Evolutionary conservation across 1,139 yeast genomes (phyloP).

Genomic region (Ogataea hybrid): DNA sequence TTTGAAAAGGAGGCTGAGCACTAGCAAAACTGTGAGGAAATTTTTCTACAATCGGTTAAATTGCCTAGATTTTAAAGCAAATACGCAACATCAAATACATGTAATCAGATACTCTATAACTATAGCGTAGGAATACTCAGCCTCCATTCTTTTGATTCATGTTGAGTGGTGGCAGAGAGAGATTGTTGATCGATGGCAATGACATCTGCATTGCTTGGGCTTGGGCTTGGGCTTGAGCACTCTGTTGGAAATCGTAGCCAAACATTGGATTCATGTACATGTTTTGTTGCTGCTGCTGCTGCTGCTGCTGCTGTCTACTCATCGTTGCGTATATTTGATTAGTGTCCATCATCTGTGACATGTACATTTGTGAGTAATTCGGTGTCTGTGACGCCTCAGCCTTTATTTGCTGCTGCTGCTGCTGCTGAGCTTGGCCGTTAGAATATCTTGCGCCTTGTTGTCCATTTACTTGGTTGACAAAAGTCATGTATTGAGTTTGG

Average conservation of each 20-base stretch:
- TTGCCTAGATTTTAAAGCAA: not conserved
- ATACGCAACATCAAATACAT: constrained; percentile 1
- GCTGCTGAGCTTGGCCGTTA: constrained; percentile 15
- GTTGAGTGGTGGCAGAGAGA: constrained; percentile 31
- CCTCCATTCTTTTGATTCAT: constrained; percentile 27
- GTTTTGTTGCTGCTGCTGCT: constrained; percentile 10
- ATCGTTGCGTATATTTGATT: constrained; percentile 22
- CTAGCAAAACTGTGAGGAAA: constrained; percentile 3
- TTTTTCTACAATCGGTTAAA: not conserved
- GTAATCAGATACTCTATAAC: constrained; percentile 1
- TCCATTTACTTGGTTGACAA: constrained; percentile 22
- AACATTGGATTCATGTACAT: constrained; percentile 18
- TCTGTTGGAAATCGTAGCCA: constrained; percentile 21
- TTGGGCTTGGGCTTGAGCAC: constrained; percentile 20
- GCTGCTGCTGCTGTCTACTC: constrained; percentile 21
- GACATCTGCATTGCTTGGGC: constrained; percentile 16
- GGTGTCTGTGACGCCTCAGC: constrained; percentile 16
- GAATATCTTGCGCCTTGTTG: constrained; percentile 19
- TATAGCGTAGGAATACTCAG: constrained; percentile 7
- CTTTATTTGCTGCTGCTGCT: constrained; percentile 11
- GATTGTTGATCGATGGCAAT: constrained; percentile 20
- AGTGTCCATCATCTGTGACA: constrained; percentile 24
- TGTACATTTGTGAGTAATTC: constrained; percentile 20
- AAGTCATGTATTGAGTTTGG: constrained; percentile 20
- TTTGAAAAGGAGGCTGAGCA: constrained; percentile 11